These are phyloP conservation scores for Cutaneotrichosporon dermatis DNA, from an alignment of 1,284 basidiomycete species.

Conservation along the genomic window DNA sequence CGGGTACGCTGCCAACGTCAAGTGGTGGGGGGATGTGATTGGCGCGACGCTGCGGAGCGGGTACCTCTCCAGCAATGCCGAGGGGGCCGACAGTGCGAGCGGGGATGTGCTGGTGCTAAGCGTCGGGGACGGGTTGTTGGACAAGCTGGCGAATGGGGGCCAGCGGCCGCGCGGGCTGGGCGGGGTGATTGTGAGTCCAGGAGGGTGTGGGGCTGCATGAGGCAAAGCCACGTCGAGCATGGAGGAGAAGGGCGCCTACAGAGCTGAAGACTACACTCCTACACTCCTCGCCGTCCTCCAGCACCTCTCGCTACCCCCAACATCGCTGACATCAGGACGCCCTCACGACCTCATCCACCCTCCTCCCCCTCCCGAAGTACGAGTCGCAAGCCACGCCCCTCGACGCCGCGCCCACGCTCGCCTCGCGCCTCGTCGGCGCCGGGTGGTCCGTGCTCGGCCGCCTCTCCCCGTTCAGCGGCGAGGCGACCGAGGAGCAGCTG, in stretches of 20 bases:
- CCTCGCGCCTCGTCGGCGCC: slow-evolving; percentile 67
- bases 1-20: slow-evolving; percentile 71
- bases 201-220: too few species aligned
- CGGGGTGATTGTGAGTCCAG: slow-evolving; percentile 68
- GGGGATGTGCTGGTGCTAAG: slow-evolving; percentile 61
- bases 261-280: background rate
- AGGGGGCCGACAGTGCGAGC: too few species aligned
- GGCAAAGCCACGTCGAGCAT: too few species aligned
- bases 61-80: slow-evolving; percentile 29
- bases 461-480: slow-evolving; percentile 54
- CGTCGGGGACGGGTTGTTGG: slow-evolving; percentile 59
- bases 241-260: too few species aligned
- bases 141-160: slow-evolving; percentile 53
- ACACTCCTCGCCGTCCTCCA: too few species aligned
- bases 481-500: slow-evolving; percentile 56
- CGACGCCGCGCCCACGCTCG: slow-evolving; percentile 65
- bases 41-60: slow-evolving; percentile 61
- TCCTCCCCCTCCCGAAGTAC: slow-evolving; percentile 59
- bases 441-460: slow-evolving; percentile 67
- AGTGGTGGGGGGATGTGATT: slow-evolving; percentile 79
- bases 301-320: background rate
- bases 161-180: slow-evolving; percentile 71
- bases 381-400: slow-evolving; percentile 60
- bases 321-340: slow-evolving; percentile 22
- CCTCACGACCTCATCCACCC: slow-evolving; percentile 33